Conservation (phyloP, 768 basidiomycete species). For the Calocera cornea region DNA sequence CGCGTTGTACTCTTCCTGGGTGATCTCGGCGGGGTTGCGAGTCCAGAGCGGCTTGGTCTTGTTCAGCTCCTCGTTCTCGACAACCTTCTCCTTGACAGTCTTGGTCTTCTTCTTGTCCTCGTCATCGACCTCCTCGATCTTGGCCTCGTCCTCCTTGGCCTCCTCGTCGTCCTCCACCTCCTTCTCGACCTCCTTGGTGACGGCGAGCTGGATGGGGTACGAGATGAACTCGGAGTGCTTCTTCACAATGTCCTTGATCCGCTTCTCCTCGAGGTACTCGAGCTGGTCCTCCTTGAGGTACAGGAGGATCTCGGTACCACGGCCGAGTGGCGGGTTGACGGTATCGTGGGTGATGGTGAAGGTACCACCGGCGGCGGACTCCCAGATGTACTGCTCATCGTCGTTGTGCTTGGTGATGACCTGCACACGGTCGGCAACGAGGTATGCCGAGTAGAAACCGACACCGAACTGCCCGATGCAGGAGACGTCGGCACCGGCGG, state of each 20-base stretch:
- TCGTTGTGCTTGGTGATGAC: conserved; percentile 99
- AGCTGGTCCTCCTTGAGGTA: conserved; percentile 97
- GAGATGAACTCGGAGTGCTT: conserved; percentile 99
- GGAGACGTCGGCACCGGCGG: conserved; percentile 38
- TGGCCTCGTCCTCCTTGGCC: conserved; percentile 46
- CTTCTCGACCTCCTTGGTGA: conserved; percentile 99
- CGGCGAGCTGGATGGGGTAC: conserved; percentile 96
- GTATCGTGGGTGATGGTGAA: conserved; percentile 97
- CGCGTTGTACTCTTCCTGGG: conserved; percentile 76
- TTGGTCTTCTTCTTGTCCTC: conserved; percentile 85
- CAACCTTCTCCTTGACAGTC: conserved; percentile 80
- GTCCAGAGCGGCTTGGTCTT: conserved; percentile 99
- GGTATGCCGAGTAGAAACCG: conserved; percentile 99
- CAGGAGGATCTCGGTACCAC: conserved; percentile 84
- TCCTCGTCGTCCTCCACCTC: conserved; percentile 61
- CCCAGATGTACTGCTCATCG: conserved; percentile 99
- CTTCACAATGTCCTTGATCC: conserved; percentile 98
- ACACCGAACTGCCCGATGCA: conserved; percentile 99
- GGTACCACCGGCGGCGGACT: conserved; percentile 98
- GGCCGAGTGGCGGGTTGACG: conserved; percentile 76
- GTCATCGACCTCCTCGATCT: conserved; percentile 70
- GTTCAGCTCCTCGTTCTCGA: conserved; percentile 95
- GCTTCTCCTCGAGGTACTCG: conserved; percentile 98
- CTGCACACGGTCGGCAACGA: conserved; percentile 96
- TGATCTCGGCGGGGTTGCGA: conserved; percentile 91